A percentile compares a stretch with the other conserved stretches of the same genome.
These are phyloP conservation scores for Colletotrichum tamarilloi DNA, from an alignment of 2,329 filamentous ascomycete genomes.

Conservation along the genomic window DNA sequence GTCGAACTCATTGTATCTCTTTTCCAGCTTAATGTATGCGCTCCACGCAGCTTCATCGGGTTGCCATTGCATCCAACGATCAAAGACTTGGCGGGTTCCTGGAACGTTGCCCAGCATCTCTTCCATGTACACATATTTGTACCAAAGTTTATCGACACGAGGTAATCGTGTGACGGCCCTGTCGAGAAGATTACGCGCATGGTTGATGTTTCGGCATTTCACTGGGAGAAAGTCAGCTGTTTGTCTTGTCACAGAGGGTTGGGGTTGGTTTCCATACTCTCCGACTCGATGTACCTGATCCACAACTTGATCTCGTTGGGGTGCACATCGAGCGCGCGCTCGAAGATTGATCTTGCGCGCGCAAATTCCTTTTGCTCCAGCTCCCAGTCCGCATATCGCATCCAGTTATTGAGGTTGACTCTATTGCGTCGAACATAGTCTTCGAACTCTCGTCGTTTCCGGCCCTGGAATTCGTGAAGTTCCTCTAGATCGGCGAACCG, in stretches of 20 bases:
- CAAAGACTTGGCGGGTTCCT: conserved; percentile 92
- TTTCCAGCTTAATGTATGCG: conserved; percentile 97
- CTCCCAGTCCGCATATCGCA: conserved; percentile 97
- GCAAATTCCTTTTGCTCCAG: conserved; percentile 97
- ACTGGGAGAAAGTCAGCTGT: conserved; percentile 13
- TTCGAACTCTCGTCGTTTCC: conserved; percentile 96
- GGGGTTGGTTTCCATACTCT: conserved; percentile 78
- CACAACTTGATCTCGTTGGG: conserved; percentile 87
- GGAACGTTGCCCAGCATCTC: conserved; percentile 96
- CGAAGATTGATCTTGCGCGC: conserved; percentile 91
- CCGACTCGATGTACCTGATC: conserved; percentile 94
- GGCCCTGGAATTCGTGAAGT: conserved; percentile 95
- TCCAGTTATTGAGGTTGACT: conserved; percentile 98
- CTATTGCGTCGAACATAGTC: conserved; percentile 96
- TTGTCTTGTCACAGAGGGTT: not conserved
- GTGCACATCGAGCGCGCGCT: conserved; percentile 92
- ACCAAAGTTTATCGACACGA: conserved; percentile 96
- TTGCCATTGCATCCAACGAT: conserved; percentile 98
- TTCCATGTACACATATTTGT: conserved; percentile 99
- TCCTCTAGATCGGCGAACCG: conserved; percentile 97
- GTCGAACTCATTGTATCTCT: conserved; percentile 92
- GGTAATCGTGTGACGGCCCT: conserved; percentile 93
- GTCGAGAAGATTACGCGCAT: conserved; percentile 93
- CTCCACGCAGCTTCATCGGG: conserved; percentile 96
- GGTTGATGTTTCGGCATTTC: conserved; percentile 84